These are phyloP conservation scores for Lotmaria passim DNA, from an alignment of 208 protist species.

Conservation along the genomic window DNA sequence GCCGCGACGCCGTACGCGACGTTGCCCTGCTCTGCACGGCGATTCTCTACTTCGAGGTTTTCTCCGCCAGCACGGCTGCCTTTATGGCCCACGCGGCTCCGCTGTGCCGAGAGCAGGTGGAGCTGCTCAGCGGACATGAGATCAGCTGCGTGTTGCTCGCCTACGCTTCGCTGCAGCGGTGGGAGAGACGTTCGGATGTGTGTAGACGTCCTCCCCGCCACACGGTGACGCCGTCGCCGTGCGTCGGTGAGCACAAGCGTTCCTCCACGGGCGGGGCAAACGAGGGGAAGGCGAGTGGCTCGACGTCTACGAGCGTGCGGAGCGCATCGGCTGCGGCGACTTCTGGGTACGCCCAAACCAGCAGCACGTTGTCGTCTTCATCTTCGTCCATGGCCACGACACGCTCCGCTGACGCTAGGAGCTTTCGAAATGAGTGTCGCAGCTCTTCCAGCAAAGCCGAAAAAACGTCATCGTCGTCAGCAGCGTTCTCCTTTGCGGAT, in stretches of 20 bases:
- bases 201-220: neutral
- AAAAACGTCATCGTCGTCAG: conserved; percentile 5
- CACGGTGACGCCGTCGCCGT: neutral
- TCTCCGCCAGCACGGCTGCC: conserved; percentile 40
- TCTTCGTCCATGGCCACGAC: neutral
- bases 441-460: no score
- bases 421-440: no score
- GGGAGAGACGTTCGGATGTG: conserved; percentile 5
- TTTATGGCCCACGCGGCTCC: conserved; percentile 59
- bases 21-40: conserved; percentile 62
- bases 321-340: conserved; percentile 14
- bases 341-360: no score
- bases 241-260: conserved; percentile 1
- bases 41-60: conserved; percentile 72
- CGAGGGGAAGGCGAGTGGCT: neutral
- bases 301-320: neutral
- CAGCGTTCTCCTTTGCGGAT: neutral
- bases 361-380: no score
- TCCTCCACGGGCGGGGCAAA: no score
- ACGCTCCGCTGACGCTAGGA: no score
- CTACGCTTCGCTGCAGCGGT: conserved; percentile 61
- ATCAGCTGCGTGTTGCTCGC: conserved; percentile 65
- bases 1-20: conserved; percentile 40
- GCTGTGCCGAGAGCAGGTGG: conserved; percentile 40
- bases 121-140: conserved; percentile 60